Evolutionary conservation across 345 rosid species (phyloP), one percentile per base, ranked within the genome.

Genomic region (Bruguiera parviflora): DNA sequence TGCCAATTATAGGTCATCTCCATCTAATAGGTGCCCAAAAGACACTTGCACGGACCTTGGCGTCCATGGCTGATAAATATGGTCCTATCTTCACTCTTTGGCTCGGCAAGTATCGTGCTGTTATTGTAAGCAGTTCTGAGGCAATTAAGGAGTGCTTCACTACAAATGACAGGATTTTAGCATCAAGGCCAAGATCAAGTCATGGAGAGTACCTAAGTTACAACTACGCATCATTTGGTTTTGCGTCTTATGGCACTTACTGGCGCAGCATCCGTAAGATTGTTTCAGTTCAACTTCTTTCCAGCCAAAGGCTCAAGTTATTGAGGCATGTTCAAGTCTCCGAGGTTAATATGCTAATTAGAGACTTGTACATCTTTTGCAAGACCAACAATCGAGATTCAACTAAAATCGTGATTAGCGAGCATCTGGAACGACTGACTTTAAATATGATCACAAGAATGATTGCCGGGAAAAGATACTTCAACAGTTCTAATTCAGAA

Each of bases 391-490:
- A 39, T 13, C 58, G 20, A 37, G 49, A 8, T 5, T 13, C 47
- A 0, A n/a, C 37, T 8, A 61, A 53, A 31, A 60, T 66, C 15
- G 60, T 15, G 2, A 66, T 71, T 20, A 76, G 79, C 37, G 75
- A 71, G 21, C 53, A 24, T 8, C 46, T 76, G 8, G 61, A 71
- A 3, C 71, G 46, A 46, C 4, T 76, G 15, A 63, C 65, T 22
- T 22, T 71, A 13, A 71, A 76, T 49, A 61, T 33, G 68, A 71
- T 76, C 18, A 76, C 69, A 3, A 66, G 61, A 65, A 65, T 76
- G 71, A 76, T 76, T 31, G 75, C 75, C 0, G 75, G 79, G n/a
- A 76, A 76, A 53, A 76, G 55, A 52, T 76, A 71, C 35, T 66
- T 76, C 25, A 46, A 33, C 13, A 39, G 35, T 47, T 16, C 18